Base-by-base conservation (phyloP, 305 asterid species). In the Fraxinus floribunda region DNA sequence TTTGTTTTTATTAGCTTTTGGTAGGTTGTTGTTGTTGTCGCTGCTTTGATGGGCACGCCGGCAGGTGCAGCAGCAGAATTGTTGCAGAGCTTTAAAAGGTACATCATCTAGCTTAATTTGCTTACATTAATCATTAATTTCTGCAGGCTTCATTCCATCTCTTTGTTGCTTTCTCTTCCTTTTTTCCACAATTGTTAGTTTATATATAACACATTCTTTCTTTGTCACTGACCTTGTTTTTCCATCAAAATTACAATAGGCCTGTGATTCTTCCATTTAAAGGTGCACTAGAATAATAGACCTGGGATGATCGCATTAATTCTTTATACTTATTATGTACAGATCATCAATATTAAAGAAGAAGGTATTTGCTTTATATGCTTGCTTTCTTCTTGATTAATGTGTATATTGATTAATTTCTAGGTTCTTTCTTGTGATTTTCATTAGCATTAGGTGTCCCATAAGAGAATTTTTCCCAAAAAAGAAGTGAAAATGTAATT, bases 61-160 rank as follows among this genome's bases (percentile, higher is more conserved):
- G 87, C 90, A 78, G 85, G 79, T 75, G 74, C 81, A 80, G 83
- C 82, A 74, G 80, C 85, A 79, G 84, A 78, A 60, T 79, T 81
- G 82, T 72, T 68, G 84, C 84, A 86, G 88, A 87, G 86, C 91
- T 88, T 90, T 84, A 83, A 81, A 81, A 90, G 92, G 93, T 90
- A 91, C 73, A 57, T 70, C 84, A 26, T 68, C 86, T 83, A 52
- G 66, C 66, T 84, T 83, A 80, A 41, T 78, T 82, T 71, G 26
- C 86, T 75, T 82, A 85, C 80, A 83, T 87, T 81, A 85, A 79
- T 81, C 85, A 88, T 85, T 83, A 73, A 75, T 30, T 85, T 83
- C 79, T 85, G 78, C 85, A 79, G 30, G 49, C 79, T 70, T 46
- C 84, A 41, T 72, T 70, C 41, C 76, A 36, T 36, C 32, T 39